A percentile compares a stretch with the other conserved stretches of the same genome.
phyloP scores from a whole-genome alignment of 192 early-diverging fungal species.

The Backusella psychrophila region DNA sequence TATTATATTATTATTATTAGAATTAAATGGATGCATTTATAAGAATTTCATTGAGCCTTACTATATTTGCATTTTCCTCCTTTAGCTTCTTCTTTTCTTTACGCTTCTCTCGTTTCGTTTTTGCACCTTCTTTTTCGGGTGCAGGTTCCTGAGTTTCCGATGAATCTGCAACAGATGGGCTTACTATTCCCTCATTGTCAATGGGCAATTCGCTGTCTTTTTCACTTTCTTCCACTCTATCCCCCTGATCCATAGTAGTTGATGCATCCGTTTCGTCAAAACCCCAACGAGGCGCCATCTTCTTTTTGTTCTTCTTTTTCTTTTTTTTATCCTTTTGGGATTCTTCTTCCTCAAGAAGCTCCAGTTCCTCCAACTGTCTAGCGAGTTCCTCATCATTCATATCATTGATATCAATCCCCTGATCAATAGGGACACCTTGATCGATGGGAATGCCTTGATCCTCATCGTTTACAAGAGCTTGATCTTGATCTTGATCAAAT shows the following conservation, averaged over 20 bases:
- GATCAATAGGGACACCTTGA: neutral
- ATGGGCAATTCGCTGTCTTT: constrained; percentile 11
- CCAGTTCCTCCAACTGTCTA: neutral
- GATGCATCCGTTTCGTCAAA: constrained; percentile 30
- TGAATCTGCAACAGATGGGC: neutral
- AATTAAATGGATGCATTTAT: neutral
- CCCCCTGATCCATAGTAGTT: constrained; percentile 23
- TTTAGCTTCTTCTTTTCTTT: constrained; percentile 57
- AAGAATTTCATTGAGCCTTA: neutral
- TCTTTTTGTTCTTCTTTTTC: constrained; percentile 54
- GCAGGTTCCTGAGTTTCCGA: constrained; percentile 16
- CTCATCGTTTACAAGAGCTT: neutral
- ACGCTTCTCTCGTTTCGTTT: constrained; percentile 54
- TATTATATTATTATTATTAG: neutral
- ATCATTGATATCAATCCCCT: neutral
- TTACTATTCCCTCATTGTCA: neutral
- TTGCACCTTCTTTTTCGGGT: constrained; percentile 30
- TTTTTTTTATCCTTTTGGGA: constrained; percentile 41
- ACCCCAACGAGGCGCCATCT: constrained; percentile 41
- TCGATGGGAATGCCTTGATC: neutral
- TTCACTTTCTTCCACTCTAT: constrained; percentile 21
- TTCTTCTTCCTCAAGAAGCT: constrained; percentile 21
- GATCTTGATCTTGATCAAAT: neutral
- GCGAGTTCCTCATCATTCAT: neutral
- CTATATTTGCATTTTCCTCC: constrained; percentile 45